Evolutionary conservation across 2,329 filamentous ascomycete species (phyloP).

Genomic region (Raffaelea arxii): DNA sequence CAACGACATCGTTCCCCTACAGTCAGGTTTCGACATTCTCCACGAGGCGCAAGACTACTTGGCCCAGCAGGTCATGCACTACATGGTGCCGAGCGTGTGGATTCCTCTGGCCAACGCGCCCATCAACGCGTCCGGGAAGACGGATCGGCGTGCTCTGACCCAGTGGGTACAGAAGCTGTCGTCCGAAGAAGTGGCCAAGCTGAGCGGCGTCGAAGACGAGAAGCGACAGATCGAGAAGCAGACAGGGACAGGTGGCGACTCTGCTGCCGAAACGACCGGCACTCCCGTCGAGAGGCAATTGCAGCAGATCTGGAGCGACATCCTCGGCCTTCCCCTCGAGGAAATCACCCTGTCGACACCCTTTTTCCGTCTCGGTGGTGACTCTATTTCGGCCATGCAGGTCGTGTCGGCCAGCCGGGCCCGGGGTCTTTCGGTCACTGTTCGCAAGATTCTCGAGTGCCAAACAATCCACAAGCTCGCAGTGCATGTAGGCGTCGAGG

Average conservation of each 20-base stretch:
- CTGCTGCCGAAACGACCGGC: too few species aligned
- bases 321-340: slow-evolving; percentile 27
- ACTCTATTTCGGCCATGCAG: slow-evolving; percentile 32
- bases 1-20: background rate
- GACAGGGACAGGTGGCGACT: background rate
- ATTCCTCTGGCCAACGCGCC: slow-evolving; percentile 4
- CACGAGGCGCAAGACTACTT: background rate
- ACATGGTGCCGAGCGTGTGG: background rate
- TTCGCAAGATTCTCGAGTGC: slow-evolving; percentile 13
- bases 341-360: slow-evolving; percentile 31
- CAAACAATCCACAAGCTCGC: background rate
- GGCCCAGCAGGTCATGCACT: background rate
- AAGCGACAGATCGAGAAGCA: background rate
- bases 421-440: slow-evolving; percentile 28
- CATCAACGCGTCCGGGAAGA: slow-evolving; percentile 24
- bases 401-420: slow-evolving; percentile 35
- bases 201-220: slow-evolving; percentile 9
- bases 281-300: slow-evolving; percentile 23
- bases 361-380: slow-evolving; percentile 37
- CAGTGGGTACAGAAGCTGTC: slow-evolving; percentile 44
- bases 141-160: slow-evolving; percentile 33
- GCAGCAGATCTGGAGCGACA: slow-evolving; percentile 36
- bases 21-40: background rate
- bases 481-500: background rate
- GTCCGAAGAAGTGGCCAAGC: slow-evolving; percentile 15